phyloP scores from a whole-genome alignment of 2,329 filamentous ascomycete genomes.

The Lanzia echinophila region DNA sequence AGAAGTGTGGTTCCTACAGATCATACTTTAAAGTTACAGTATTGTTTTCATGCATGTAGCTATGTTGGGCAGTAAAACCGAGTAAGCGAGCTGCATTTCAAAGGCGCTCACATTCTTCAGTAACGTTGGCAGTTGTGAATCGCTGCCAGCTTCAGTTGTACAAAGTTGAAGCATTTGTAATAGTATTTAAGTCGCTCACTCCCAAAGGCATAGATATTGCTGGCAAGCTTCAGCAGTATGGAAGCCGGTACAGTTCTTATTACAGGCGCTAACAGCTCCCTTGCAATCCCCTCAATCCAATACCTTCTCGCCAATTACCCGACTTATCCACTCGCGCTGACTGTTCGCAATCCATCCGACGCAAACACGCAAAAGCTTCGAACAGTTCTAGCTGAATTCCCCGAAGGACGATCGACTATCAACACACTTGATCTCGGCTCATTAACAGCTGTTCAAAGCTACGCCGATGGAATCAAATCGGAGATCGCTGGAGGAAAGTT shows the following conservation, averaged over 20 bases:
- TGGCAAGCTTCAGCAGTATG: background rate
- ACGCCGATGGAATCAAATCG: constrained; percentile 26
- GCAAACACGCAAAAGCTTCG: constrained; percentile 26
- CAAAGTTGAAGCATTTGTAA: background rate
- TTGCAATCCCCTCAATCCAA: background rate
- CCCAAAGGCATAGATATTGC: background rate
- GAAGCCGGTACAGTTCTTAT: background rate
- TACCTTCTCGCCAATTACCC: background rate
- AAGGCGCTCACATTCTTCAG: no score
- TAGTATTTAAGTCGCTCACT: background rate
- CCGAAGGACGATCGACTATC: constrained; percentile 26
- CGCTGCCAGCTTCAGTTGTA: no score
- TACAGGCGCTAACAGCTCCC: background rate
- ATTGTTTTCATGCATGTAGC: no score
- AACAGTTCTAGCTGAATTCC: constrained; percentile 18
- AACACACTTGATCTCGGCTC: constrained; percentile 32
- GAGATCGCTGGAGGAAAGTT: constrained; percentile 28
- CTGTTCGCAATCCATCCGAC: constrained; percentile 30
- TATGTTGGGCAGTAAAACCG: no score
- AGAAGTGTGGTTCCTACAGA: no score
- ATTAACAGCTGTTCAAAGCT: constrained; percentile 32
- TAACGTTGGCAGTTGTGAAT: no score
- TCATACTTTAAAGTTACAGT: no score
- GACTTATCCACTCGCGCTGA: constrained; percentile 1
- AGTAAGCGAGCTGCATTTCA: no score